These are phyloP conservation scores for Aureobasidium musti DNA, from an alignment of 2,329 filamentous ascomycete genomes.

Conservation along the genomic window DNA sequence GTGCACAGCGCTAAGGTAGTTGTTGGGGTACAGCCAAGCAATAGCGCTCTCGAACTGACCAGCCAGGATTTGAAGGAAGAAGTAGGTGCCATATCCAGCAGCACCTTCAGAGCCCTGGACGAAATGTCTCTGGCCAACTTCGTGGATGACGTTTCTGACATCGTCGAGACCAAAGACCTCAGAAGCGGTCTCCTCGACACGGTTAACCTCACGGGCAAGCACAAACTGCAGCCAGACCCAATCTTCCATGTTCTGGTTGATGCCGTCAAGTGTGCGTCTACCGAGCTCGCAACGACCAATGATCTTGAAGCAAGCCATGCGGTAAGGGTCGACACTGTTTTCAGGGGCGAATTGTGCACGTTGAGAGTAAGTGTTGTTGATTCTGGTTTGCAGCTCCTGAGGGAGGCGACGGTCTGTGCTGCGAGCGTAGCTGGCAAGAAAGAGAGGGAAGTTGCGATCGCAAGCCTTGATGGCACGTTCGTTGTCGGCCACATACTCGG, in stretches of 20 bases:
- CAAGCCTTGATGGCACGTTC: constrained; percentile 81
- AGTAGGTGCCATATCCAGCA: constrained; percentile 83
- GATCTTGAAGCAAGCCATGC: constrained; percentile 97
- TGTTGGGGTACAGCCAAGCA: constrained; percentile 86
- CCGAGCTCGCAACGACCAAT: constrained; percentile 73
- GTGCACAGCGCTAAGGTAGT: constrained; percentile 91
- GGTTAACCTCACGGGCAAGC: constrained; percentile 62
- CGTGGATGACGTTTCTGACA: constrained; percentile 76
- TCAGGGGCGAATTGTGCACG: constrained; percentile 80
- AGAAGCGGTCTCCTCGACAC: constrained; percentile 62
- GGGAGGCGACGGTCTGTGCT: constrained; percentile 75
- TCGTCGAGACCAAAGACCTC: constrained; percentile 65
- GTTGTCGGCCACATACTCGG: constrained; percentile 80
- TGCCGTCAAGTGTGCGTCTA: constrained; percentile 58
- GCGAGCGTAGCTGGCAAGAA: constrained; percentile 80
- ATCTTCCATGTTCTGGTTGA: constrained; percentile 63
- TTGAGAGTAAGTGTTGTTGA: constrained; percentile 87
- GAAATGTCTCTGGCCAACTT: constrained; percentile 92
- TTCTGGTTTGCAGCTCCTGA: constrained; percentile 78
- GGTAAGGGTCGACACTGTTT: constrained; percentile 87
- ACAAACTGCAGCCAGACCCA: constrained; percentile 69
- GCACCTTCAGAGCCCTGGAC: constrained; percentile 76
- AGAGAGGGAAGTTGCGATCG: constrained; percentile 85
- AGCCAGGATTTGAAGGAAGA: constrained; percentile 85
- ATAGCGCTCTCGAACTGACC: constrained; percentile 95